Base-by-base conservation (phyloP, 148 eudicot species). In the Vaccinium myrtillus region DNA sequence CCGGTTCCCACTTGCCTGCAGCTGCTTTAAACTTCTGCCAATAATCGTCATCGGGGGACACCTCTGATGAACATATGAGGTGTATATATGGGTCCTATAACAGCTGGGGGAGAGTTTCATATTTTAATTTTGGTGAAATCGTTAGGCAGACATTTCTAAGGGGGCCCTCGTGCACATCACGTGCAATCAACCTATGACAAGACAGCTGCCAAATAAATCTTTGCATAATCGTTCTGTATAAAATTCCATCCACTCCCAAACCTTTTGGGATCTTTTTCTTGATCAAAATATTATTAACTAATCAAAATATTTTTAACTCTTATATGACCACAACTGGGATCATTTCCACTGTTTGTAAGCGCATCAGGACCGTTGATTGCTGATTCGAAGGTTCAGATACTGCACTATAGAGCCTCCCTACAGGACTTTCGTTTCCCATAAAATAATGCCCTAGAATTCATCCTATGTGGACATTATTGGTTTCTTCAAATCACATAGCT, bases 121-220 rank as follows among this genome's bases (percentile, higher is more conserved):
- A 2, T 32, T 32, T 32, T 32, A 1, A 39, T 25, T 39, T 79
- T 85, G 53, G 84, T 74, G 71, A 48, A 5, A 75, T 75, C 19
- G 39, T 61, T 58, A 53, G 84, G 75, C 70, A 63, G 83, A 76
- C 81, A 77, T 53, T n/a, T 77, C 81, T 32, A 77, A 19, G 76
- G 58, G 80, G 82, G 50, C 81, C 81, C 82, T 39, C 82, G 87
- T 82, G 87, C 85, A 54, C 19, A 61, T 86, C 82, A 54, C 85
- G 55, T 82, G 85, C 67, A 36, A 32, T 48, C 59, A 30, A 19
- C n/a, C 82, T 67, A 51, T 13, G 82, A 77, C 56, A 77, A 59
- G 86, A 77, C 61, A 51, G 25, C 78, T 53, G 30, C 79, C 79
- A 48, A 49, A 49, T 3, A 15, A 39, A 36, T 71, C 18, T 8